Evolutionary conservation across 805 yeast genomes (phyloP), one percentile per base, ranked within the genome.

Genomic region (Kurtzmaniella fragi): DNA sequence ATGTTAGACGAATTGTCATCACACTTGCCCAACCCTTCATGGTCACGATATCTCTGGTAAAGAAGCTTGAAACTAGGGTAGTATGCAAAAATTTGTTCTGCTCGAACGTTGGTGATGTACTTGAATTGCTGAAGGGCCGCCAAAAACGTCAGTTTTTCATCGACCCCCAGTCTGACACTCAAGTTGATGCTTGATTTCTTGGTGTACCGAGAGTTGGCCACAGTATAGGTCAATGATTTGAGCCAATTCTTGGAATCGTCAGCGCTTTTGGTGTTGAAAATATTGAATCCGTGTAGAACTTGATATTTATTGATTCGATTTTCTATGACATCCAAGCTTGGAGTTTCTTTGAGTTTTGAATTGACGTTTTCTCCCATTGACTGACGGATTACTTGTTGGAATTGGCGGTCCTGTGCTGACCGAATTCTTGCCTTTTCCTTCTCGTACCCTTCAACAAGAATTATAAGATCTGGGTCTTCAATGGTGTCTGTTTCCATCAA

Each of bases 41-140:
- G 42, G 16, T 31, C 38, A 36, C 45, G 33, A 50, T 59, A 58
- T 48, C 64, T 34, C 32, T 46, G 44, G 42, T 52, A 61, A 12
- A 68, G 37, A 32, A 52, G 47, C 30, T 49, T 61, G 17, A 80
- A 56, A 6, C 67, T 62, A 2, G 66, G 59, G 45, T 73, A 73
- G 31, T 59, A 61, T 12, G 60, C 50, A 25, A 62, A 57, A 2
- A 82, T 58, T 15, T 68, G 61, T 34, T 71, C 70, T 0, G 80
- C 74, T 39, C 71, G 72, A 2, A 69, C 53, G 8, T 67, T 70
- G 2, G 84, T 80, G 71, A 83, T 70, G 45, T 70, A 62, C 39
- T 76, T 78, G 45, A 84, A 70, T 41, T 81, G 82, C 37, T 72
- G 67, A 20, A 83, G 45, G 39, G 79, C 68, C 45, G 73, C 73